phyloP scores from a whole-genome alignment of 176 grass and related monocot species.

The Aegilops longissima region DNA sequence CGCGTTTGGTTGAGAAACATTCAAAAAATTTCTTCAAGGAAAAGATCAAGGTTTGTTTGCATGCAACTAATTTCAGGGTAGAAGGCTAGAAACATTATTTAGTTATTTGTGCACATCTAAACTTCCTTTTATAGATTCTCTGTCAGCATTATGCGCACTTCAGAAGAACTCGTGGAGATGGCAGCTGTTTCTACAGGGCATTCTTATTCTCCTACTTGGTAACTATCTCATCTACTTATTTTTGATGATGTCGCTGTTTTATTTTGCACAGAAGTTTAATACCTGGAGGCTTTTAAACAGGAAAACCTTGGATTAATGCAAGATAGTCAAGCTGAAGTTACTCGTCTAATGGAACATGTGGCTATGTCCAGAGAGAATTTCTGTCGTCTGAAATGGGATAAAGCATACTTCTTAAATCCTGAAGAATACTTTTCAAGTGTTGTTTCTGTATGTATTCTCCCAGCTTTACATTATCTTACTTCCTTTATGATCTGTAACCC shows the following conservation, averaged over 20 bases:
- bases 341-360: neutral
- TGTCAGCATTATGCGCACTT: neutral
- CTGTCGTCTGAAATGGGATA: neutral
- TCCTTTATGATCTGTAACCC: neutral
- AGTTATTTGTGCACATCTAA: neutral
- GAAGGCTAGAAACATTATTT: neutral
- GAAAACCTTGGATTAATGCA: constrained; percentile 16
- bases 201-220: constrained; percentile 38
- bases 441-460: neutral
- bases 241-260: neutral
- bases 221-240: neutral
- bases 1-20: neutral
- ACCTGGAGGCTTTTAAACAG: neutral
- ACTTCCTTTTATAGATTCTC: constrained; percentile 17
- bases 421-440: neutral
- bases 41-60: constrained; percentile 33
- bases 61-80: neutral
- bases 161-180: constrained; percentile 13
- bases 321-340: constrained; percentile 23
- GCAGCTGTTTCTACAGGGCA: constrained; percentile 31
- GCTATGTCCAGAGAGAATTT: neutral
- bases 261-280: neutral
- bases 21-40: neutral
- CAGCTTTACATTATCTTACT: neutral
- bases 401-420: neutral